Evolutionary conservation across 2,329 filamentous ascomycete species (phyloP).

Genomic region (Epichloe sibirici): DNA sequence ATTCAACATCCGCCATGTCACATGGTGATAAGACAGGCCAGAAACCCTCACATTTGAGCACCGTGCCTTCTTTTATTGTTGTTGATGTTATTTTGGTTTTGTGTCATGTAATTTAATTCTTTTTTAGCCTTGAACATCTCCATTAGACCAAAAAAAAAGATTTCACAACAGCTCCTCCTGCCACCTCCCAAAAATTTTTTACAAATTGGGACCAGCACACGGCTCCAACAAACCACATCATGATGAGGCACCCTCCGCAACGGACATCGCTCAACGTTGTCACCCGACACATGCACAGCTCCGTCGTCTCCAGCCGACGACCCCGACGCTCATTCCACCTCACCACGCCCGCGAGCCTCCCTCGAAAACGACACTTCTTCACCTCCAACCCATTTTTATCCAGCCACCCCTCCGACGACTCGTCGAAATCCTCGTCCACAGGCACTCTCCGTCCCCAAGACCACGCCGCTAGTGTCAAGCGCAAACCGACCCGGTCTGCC

Average conservation of each 20-base stretch:
- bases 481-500: conserved; percentile 32
- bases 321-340: conserved; percentile 32
- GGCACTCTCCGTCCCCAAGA: conserved; percentile 4
- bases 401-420: conserved; percentile 13
- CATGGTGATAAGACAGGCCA: background rate
- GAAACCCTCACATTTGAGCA: too few relatives aligned
- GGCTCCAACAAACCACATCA: conserved; percentile 10
- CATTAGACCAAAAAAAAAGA: background rate
- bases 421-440: conserved; percentile 10
- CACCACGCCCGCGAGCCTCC: conserved; percentile 28
- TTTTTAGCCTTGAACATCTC: background rate
- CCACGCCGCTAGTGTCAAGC: conserved; percentile 23
- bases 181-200: background rate
- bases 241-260: conserved; percentile 22
- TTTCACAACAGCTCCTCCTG: background rate
- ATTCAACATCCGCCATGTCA: background rate
- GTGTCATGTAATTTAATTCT: too few relatives aligned
- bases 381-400: conserved; percentile 49
- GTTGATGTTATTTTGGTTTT: too few relatives aligned
- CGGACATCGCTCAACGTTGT: conserved; percentile 20
- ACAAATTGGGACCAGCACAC: conserved; percentile 6
- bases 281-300: conserved; percentile 18
- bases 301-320: conserved; percentile 13
- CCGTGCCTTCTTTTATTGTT: too few relatives aligned
- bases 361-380: conserved; percentile 50